phyloP scores from a whole-genome alignment of 257 asterid species.

The Fraxinus quadrangulata region DNA sequence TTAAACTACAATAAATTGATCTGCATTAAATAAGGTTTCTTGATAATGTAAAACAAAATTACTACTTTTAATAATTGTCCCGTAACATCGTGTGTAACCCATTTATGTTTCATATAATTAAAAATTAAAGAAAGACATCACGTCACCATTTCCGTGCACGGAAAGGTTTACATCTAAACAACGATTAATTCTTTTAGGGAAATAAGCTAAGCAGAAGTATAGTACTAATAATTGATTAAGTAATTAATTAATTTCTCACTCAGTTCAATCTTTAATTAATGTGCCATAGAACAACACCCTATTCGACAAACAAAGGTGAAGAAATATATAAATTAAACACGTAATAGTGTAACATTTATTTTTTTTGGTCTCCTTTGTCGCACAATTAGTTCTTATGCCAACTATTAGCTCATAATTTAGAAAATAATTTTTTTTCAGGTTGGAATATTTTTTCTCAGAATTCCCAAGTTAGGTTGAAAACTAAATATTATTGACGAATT shows the following conservation, averaged over 20 bases:
- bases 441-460: too few species aligned
- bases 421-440: too few species aligned
- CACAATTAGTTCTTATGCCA: background rate
- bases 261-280: background rate
- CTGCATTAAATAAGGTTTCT: background rate
- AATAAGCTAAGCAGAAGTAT: background rate
- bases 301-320: too few species aligned
- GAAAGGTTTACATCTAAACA: conserved; percentile 27
- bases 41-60: background rate
- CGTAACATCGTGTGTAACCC: background rate
- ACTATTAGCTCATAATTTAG: background rate
- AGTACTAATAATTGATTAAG: background rate
- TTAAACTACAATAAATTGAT: background rate
- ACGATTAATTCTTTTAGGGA: background rate
- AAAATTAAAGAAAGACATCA: conserved; percentile 25
- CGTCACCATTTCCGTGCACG: conserved; percentile 43
- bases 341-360: too few species aligned
- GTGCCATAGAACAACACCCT: too few species aligned
- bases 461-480: too few species aligned
- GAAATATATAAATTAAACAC: too few species aligned
- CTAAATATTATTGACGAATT: too few species aligned
- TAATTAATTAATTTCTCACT: background rate
- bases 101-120: background rate
- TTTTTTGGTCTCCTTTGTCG: too few species aligned
- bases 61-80: background rate